Evolutionary conservation across 2,329 filamentous ascomycete species (phyloP).

Genomic region (Geosmithia flava): DNA sequence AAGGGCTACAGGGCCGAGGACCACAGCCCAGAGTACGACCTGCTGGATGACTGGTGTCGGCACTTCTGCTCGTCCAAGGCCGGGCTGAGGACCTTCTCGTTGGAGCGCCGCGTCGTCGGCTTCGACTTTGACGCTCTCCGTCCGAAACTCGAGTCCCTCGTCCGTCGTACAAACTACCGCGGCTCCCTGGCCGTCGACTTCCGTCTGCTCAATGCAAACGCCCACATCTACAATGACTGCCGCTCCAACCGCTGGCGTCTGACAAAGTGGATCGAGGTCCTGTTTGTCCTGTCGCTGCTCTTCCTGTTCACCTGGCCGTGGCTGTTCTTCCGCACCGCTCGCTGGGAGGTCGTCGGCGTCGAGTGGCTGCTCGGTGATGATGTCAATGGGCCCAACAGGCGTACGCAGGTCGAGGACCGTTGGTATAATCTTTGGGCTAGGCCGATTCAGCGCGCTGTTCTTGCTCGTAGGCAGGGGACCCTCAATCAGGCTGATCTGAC

Average conservation of each 20-base stretch:
- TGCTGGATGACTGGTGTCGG: constrained; percentile 51
- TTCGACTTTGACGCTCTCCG: constrained; percentile 45
- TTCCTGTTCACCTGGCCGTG: constrained; percentile 62
- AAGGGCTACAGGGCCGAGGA: constrained; percentile 13
- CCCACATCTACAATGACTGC: constrained; percentile 53
- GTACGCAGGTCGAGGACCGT: constrained; percentile 38
- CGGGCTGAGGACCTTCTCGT: constrained; percentile 41
- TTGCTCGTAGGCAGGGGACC: constrained; percentile 41
- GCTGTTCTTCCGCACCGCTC: constrained; percentile 53
- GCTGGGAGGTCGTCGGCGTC: constrained; percentile 50
- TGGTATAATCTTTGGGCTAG: constrained; percentile 53
- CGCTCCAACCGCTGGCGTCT: constrained; percentile 53
- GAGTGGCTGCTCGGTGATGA: constrained; percentile 34
- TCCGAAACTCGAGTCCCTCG: constrained; percentile 38
- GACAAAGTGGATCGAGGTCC: constrained; percentile 47
- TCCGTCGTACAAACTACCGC: constrained; percentile 55
- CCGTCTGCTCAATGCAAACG: constrained; percentile 38
- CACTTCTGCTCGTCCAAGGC: constrained; percentile 48
- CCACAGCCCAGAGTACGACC: constrained; percentile 17
- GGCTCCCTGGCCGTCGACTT: constrained; percentile 48
- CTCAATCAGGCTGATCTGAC: constrained; percentile 46
- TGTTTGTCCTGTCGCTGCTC: constrained; percentile 55
- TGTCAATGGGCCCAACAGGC: constrained; percentile 14
- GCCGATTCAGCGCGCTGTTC: constrained; percentile 45
- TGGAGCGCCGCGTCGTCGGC: constrained; percentile 42